Evolutionary conservation across 768 basidiomycete species (phyloP).

Genomic region (Lactarius hatsudake): DNA sequence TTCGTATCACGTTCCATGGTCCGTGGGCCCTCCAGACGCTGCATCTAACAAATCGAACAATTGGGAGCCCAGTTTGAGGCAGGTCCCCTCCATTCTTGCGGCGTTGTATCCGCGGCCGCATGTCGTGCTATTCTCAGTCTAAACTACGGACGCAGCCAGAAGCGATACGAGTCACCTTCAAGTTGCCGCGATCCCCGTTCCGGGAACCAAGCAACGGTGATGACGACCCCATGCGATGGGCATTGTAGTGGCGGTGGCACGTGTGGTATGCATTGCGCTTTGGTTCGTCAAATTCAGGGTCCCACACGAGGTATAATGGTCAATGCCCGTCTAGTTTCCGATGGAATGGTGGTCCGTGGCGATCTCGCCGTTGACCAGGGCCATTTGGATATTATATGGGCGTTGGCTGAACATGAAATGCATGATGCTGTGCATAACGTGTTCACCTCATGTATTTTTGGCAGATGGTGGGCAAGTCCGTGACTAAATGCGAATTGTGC

Average conservation of each 20-base stretch:
- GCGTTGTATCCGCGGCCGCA: neutral
- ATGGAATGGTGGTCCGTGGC: neutral
- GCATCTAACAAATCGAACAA: neutral
- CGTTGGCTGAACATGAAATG: neutral
- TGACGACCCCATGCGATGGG: neutral
- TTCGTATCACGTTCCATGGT: neutral
- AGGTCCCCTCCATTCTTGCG: neutral
- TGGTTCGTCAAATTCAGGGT: neutral
- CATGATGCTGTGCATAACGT: neutral
- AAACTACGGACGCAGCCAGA: neutral
- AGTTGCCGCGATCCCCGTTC: neutral
- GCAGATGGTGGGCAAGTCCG: neutral
- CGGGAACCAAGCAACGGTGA: neutral
- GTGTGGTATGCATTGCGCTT: neutral
- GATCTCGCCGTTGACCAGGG: neutral
- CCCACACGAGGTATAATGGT: neutral
- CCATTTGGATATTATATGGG: neutral
- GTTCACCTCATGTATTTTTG: neutral
- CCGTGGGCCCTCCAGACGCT: too few species aligned
- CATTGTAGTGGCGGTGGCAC: neutral
- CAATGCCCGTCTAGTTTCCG: neutral
- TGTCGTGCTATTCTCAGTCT: neutral
- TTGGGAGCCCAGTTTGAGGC: neutral
- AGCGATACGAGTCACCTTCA: neutral
- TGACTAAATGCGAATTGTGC: neutral